Conservation (phyloP, 257 asterid species). For the Asclepias syriaca region DNA sequence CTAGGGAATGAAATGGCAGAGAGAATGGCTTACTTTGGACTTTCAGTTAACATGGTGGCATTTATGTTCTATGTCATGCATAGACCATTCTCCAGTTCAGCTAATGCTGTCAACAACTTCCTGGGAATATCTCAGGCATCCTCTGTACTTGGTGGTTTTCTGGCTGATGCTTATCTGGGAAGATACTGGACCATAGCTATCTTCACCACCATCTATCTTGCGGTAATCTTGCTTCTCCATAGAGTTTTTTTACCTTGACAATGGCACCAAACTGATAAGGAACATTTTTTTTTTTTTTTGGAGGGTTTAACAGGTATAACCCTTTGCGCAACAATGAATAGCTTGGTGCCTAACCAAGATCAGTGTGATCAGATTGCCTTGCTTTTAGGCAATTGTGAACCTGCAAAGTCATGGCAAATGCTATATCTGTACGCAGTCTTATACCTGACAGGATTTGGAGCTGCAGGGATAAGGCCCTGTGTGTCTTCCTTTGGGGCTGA, state of each 20-base stretch:
- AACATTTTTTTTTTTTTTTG: conserved; percentile 16
- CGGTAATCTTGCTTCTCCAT: conserved; percentile 32
- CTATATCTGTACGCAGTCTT: conserved; percentile 64
- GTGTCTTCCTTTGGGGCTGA: conserved; percentile 99
- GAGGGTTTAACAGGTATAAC: conserved; percentile 95
- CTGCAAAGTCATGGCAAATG: conserved; percentile 95
- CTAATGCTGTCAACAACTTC: conserved; percentile 88
- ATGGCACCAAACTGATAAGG: background rate
- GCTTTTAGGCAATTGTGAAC: conserved; percentile 83
- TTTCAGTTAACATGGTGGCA: conserved; percentile 95
- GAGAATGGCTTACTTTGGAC: conserved; percentile 96
- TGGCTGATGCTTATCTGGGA: conserved; percentile 95
- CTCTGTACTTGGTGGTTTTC: conserved; percentile 89
- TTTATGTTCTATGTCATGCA: conserved; percentile 97
- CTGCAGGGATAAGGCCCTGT: conserved; percentile 98
- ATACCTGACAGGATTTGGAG: conserved; percentile 84
- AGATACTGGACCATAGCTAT: conserved; percentile 98
- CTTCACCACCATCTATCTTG: conserved; percentile 84
- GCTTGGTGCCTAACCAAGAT: conserved; percentile 72
- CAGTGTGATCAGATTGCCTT: conserved; percentile 76
- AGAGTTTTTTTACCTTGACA: background rate
- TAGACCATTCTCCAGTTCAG: conserved; percentile 81
- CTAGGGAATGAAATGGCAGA: conserved; percentile 98
- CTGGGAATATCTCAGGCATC: conserved; percentile 95
- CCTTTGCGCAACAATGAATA: conserved; percentile 54